A percentile compares a stretch with the other conserved stretches of the same genome.
phyloP scores from a whole-genome alignment of 345 rosid species.

The Euphorbia tirucalli region DNA sequence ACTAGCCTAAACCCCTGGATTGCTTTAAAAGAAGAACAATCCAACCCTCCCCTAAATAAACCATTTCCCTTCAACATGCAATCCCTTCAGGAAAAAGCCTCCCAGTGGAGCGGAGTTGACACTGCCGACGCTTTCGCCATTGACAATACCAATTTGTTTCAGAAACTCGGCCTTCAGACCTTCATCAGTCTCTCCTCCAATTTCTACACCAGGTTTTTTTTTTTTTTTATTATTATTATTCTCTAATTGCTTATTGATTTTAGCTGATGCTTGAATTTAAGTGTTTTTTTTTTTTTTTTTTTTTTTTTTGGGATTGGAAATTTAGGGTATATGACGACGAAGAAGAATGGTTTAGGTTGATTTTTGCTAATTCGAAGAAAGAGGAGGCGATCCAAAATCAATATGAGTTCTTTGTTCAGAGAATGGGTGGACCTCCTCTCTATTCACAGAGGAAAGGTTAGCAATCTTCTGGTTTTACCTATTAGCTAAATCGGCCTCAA shows the following conservation, averaged over 20 bases:
- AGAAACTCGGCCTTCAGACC: slow-evolving; percentile 73
- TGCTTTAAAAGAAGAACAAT: too few species aligned
- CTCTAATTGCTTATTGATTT: not conserved
- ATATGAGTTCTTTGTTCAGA: slow-evolving; percentile 86
- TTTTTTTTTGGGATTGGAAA: not conserved
- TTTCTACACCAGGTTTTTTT: slow-evolving; percentile 70
- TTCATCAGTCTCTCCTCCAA: slow-evolving; percentile 85
- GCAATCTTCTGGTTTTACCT: not conserved
- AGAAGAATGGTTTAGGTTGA: slow-evolving; percentile 77
- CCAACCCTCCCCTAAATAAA: not conserved
- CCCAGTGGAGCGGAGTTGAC: slow-evolving; percentile 81
- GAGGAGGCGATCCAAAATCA: slow-evolving; percentile 91
- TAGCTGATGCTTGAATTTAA: not conserved
- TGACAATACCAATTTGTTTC: slow-evolving; percentile 64
- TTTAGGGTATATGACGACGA: slow-evolving; percentile 80
- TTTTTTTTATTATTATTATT: not conserved
- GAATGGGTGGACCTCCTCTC: slow-evolving; percentile 94
- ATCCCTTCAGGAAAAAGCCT: slow-evolving; percentile 76
- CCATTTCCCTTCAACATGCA: slow-evolving; percentile 42
- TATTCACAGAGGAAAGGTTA: slow-evolving; percentile 78
- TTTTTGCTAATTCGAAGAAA: slow-evolving; percentile 66
- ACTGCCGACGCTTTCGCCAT: slow-evolving; percentile 75
- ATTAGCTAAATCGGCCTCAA: too few species aligned
- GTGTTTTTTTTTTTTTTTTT: too few species aligned
- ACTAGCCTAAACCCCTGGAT: too few species aligned